These are phyloP conservation scores for Amylostereum areolatum DNA, from an alignment of 1,284 basidiomycete species.

Conservation along the genomic window DNA sequence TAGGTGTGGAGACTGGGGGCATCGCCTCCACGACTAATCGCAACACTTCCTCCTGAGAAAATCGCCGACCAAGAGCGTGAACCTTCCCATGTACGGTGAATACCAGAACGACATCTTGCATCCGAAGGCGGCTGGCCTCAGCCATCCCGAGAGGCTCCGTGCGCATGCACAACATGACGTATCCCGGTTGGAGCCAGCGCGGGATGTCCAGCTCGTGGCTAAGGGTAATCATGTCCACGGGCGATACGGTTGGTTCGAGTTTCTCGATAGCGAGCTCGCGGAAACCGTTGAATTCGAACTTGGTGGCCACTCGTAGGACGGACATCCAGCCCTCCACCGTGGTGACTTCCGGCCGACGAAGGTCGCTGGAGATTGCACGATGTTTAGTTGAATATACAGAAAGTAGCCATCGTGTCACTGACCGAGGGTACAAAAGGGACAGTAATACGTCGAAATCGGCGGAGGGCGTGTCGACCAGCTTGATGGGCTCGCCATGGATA, in stretches of 20 bases:
- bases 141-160: constrained; percentile 12
- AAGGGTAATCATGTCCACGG: constrained; percentile 20
- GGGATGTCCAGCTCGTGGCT: constrained; percentile 17
- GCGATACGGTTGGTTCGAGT: constrained; percentile 12
- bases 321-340: constrained; percentile 3
- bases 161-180: constrained; percentile 19
- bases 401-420: neutral
- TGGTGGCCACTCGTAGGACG: constrained; percentile 4
- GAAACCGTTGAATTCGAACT: constrained; percentile 19
- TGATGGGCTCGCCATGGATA: no score
- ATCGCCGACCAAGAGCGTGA: no score
- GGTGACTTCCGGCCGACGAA: constrained; percentile 1
- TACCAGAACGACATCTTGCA: neutral
- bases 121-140: neutral
- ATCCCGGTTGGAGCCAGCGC: constrained; percentile 22
- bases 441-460: neutral
- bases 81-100: neutral
- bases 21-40: no score
- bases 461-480: neutral
- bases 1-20: no score
- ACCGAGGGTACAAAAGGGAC: neutral
- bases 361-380: constrained; percentile 6
- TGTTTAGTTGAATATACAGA: neutral
- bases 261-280: constrained; percentile 18
- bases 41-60: no score